Evolutionary conservation across 768 basidiomycete species (phyloP), one percentile per base, ranked within the genome.

Genomic region (Psilocybe subaeruginosa): DNA sequence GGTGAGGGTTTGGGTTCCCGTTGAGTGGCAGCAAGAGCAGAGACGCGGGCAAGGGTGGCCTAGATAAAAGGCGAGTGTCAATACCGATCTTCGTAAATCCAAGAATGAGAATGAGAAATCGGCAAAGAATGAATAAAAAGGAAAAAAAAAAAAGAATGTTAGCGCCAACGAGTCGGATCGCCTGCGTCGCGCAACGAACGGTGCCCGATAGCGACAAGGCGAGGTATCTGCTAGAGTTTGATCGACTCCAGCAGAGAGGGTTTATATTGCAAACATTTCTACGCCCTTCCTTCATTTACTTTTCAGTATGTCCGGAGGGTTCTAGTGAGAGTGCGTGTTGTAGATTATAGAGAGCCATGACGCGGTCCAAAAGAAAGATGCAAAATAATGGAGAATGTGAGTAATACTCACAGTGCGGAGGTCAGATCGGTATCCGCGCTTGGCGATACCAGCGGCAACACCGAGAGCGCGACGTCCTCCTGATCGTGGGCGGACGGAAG

Each of bases 201-300:
- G 80, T 74, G 77, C 74, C 88, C 88, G 88, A 90, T 90, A 90
- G 89, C 87, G 88, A 88, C 84, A 85, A 82, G 86, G 82, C 78
- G 82, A 80, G 78, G 62, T 83, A 73, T 77, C 79, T 79, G 72
- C 69, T 68, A 76, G 74, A 79, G 81, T 81, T 86, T 87, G 88
- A 88, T 86, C 84, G 81, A 71, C 81, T 81, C 80, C 72, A 69
- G 62, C 69, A 74, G 74, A 74, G 69, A 73, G 73, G 74, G 74
- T 80, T 80, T 68, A 76, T 94, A 76, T 94, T 87, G 92, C 92
- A 94, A 84, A 90, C 91, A 78, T 91, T 88, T 94, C 92, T 91
- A 94, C 92, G 85, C 92, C 90, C 91, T 83, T 78, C 91, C 82
- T 89, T 93, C 90, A 88, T 88, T 74, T 77, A 81, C 80, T 76